A percentile compares a stretch with the other conserved stretches of the same genome.
Conservation (phyloP, 1,284 basidiomycete species). For the Farysia itapuensis region DNA sequence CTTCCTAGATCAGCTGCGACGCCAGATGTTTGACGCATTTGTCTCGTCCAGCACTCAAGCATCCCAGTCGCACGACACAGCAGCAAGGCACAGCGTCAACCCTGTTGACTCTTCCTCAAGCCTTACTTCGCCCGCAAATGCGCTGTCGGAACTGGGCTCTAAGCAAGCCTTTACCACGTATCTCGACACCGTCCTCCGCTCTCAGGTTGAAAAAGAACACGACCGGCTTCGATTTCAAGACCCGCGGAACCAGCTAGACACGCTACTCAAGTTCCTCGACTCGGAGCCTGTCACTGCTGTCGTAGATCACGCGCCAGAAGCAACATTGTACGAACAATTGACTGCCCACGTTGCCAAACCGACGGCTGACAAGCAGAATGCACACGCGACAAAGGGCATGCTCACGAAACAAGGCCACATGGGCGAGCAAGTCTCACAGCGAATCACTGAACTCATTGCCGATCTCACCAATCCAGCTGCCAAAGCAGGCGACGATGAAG, state of each 20-base stretch:
- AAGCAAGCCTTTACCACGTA: slow-evolving; percentile 3
- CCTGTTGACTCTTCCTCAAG: no score
- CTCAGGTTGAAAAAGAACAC: slow-evolving; percentile 12
- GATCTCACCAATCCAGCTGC: slow-evolving; percentile 6
- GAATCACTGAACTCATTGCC: slow-evolving; percentile 1
- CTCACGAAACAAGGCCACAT: slow-evolving; percentile 5
- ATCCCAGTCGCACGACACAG: neutral
- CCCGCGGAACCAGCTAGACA: slow-evolving; percentile 7
- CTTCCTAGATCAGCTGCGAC: slow-evolving; percentile 13
- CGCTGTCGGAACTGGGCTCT: neutral
- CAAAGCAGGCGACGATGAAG: slow-evolving; percentile 10
- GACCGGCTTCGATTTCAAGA: slow-evolving; percentile 8
- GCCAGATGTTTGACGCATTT: slow-evolving; percentile 24
- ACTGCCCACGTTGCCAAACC: slow-evolving; percentile 4
- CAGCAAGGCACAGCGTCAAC: neutral
- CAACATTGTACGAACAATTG: slow-evolving; percentile 18
- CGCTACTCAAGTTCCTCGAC: slow-evolving; percentile 16
- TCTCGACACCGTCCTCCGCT: slow-evolving; percentile 3
- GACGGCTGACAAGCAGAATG: neutral
- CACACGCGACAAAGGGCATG: slow-evolving; percentile 1
- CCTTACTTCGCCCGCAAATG: neutral
- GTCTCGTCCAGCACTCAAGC: neutral
- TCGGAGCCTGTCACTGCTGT: neutral
- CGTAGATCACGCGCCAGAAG: neutral
- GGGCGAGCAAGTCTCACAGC: slow-evolving; percentile 1